Conservation (phyloP, 352 stramenopile genomes). For the Globisporangium echinulatum region DNA sequence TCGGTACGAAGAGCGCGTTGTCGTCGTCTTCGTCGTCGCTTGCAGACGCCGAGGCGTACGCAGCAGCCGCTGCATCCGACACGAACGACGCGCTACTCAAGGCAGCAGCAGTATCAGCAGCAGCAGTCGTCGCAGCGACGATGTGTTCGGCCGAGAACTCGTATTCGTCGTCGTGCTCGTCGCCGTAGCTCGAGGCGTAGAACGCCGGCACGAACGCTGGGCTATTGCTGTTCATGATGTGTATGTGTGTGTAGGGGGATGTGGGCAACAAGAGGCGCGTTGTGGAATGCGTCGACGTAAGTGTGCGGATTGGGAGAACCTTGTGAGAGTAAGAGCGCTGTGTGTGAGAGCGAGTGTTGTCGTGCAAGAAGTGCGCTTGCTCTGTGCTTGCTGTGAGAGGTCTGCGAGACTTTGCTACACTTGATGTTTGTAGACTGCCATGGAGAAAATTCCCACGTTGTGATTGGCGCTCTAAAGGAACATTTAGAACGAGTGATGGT, state of each 20-base stretch:
- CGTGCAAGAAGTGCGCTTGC: not conserved
- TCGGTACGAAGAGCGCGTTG: conserved; percentile 12
- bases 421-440: not conserved
- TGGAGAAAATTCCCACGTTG: conserved; percentile 22
- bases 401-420: not conserved
- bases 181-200: conserved; percentile 27
- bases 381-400: not conserved
- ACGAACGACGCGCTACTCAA: no score
- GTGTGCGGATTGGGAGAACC: no score
- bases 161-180: conserved; percentile 22
- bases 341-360: not conserved
- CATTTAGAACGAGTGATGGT: no score
- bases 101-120: no score
- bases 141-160: conserved; percentile 18
- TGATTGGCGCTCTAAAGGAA: conserved; percentile 21
- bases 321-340: no score
- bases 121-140: not conserved
- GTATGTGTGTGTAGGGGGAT: conserved; percentile 1
- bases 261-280: not conserved
- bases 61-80: not conserved
- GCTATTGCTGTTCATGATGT: conserved; percentile 15
- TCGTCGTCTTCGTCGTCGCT: conserved; percentile 10
- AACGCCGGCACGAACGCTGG: conserved; percentile 22
- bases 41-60: conserved; percentile 1
- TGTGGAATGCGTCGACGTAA: conserved; percentile 2